These are phyloP conservation scores for Fallopia convolvulus DNA, from an alignment of 148 eudicot genomes.

Conservation along the genomic window DNA sequence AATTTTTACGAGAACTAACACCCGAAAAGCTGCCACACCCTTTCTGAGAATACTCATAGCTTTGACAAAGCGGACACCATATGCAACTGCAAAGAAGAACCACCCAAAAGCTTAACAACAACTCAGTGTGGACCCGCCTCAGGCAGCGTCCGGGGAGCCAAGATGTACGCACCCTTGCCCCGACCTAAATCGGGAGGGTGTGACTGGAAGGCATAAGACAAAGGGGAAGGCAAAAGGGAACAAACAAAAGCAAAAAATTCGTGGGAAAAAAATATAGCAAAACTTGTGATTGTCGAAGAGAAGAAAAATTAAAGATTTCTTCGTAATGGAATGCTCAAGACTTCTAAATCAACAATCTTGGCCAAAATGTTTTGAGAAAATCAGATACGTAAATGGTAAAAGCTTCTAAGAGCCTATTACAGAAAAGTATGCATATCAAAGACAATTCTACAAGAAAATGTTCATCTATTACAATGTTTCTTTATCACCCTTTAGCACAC, in stretches of 20 bases:
- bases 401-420: not conserved
- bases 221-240: no score
- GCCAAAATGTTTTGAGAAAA: not conserved
- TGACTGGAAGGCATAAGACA: no score
- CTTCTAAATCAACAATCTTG: not conserved
- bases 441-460: not conserved
- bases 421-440: not conserved
- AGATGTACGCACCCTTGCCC: no score
- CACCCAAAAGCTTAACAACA: not conserved
- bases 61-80: conserved; percentile 1
- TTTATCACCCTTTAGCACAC: not conserved
- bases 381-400: not conserved
- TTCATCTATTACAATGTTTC: not conserved
- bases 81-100: conserved; percentile 7
- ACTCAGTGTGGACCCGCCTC: no score
- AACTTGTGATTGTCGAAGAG: not conserved
- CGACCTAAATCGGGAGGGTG: no score
- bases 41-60: not conserved
- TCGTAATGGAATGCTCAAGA: not conserved
- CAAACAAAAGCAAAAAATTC: not conserved
- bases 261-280: not conserved
- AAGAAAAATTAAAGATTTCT: not conserved
- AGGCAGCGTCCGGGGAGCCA: no score
- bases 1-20: not conserved
- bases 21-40: not conserved